A percentile compares a stretch with the other conserved stretches of the same genome.
Conservation (phyloP, 2,329 filamentous ascomycete genomes). For the Cytospora leucostoma region DNA sequence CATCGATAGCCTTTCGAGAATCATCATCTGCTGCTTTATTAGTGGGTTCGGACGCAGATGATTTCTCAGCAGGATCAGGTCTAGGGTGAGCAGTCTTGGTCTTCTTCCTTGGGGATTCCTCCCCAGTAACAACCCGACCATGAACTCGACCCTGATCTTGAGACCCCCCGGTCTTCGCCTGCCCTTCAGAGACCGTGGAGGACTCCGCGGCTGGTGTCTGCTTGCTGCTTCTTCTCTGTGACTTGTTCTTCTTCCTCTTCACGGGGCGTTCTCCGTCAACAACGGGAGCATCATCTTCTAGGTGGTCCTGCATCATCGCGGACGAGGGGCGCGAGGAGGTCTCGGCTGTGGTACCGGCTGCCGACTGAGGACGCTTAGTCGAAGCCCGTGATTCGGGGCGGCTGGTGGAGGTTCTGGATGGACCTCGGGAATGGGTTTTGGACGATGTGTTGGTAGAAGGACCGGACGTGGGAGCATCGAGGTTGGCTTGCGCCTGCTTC, state of each 20-base stretch:
- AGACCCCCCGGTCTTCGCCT: slow-evolving; percentile 13
- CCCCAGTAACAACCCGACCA: not conserved
- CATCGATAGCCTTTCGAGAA: not conserved
- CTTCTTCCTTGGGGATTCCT: slow-evolving; percentile 14
- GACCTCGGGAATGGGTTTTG: not conserved
- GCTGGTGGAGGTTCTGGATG: slow-evolving; percentile 2
- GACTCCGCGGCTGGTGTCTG: not conserved
- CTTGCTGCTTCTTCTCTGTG: slow-evolving; percentile 24
- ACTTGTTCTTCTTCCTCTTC: slow-evolving; percentile 17
- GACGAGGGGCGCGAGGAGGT: slow-evolving; percentile 7
- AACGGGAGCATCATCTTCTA: not conserved
- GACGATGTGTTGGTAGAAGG: slow-evolving; percentile 8
- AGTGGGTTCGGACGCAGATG: not conserved
- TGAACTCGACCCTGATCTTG: slow-evolving; percentile 4
- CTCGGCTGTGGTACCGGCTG: not conserved
- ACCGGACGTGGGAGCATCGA: not conserved
- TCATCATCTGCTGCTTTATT: not conserved
- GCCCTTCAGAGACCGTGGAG: not conserved
- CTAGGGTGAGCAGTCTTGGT: not conserved
- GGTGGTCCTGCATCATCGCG: slow-evolving; percentile 6
- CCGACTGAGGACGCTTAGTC: slow-evolving; percentile 3
- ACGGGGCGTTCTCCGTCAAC: slow-evolving; percentile 1
- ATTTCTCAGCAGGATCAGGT: not conserved
- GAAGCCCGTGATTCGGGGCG: not conserved
- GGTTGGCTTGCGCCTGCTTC: slow-evolving; percentile 11